A percentile compares a stretch with the other conserved stretches of the same genome.
phyloP scores from a whole-genome alignment of 1,284 basidiomycete genomes.

The Cystobasidium pallidum region DNA sequence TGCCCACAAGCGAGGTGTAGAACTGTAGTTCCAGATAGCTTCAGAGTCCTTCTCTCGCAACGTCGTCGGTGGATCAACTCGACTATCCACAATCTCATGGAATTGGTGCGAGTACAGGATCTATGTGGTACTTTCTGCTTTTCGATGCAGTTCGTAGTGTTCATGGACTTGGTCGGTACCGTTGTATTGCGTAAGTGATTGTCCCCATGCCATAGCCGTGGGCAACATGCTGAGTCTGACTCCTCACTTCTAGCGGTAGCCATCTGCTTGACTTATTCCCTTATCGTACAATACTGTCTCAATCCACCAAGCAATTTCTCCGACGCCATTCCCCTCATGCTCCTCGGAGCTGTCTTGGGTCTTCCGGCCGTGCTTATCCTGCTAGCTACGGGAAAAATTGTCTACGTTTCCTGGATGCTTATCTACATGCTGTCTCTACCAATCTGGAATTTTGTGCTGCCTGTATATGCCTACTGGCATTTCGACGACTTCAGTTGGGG shows the following conservation, averaged over 20 bases:
- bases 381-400: conserved; percentile 88
- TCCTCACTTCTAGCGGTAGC: conserved; percentile 73
- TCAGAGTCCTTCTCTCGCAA: conserved; percentile 89
- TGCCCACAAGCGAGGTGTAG: conserved; percentile 92
- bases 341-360: conserved; percentile 87
- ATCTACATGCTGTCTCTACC: conserved; percentile 90
- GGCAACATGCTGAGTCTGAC: neutral
- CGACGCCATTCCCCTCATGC: conserved; percentile 89
- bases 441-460: conserved; percentile 91
- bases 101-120: conserved; percentile 93
- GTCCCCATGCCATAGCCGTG: neutral
- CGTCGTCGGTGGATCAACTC: conserved; percentile 99
- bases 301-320: conserved; percentile 81
- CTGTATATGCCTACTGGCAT: conserved; percentile 97
- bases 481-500: conserved; percentile 99
- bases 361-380: conserved; percentile 90
- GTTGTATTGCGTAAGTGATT: conserved; percentile 65
- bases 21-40: conserved; percentile 95
- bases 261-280: conserved; percentile 84
- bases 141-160: conserved; percentile 57
- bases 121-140: conserved; percentile 66
- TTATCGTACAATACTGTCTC: conserved; percentile 77
- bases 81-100: conserved; percentile 99
- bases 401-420: conserved; percentile 95
- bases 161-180: conserved; percentile 91